phyloP scores from a whole-genome alignment of 495 filamentous ascomycete genomes.

The Recurvomyces mirabilis region DNA sequence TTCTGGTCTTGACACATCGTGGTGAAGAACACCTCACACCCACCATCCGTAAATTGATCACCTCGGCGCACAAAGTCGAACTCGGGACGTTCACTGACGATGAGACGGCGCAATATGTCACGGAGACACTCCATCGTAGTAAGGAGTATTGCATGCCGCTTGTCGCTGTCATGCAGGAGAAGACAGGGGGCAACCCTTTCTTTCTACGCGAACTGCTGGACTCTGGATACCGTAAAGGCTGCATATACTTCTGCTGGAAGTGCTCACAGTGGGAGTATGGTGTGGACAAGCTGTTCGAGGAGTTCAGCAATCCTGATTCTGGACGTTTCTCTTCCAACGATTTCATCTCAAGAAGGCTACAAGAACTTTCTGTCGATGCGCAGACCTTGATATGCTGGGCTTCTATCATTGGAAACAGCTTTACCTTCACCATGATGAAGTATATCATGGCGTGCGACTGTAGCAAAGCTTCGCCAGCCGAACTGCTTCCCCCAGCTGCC shows the following conservation, averaged over 20 bases:
- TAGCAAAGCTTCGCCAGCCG: constrained; percentile 7
- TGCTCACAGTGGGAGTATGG: constrained; percentile 71
- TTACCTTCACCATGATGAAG: constrained; percentile 72
- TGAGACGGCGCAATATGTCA: constrained; percentile 65
- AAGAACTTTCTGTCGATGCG: constrained; percentile 59
- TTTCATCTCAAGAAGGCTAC: constrained; percentile 64
- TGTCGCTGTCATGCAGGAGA: constrained; percentile 67
- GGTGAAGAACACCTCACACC: constrained; percentile 36
- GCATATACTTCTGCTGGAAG: constrained; percentile 74
- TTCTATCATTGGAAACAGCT: constrained; percentile 62
- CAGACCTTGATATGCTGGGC: constrained; percentile 80
- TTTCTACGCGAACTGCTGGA: constrained; percentile 87
- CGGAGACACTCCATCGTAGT: constrained; percentile 55
- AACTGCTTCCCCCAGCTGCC: constrained; percentile 19
- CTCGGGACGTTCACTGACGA: constrained; percentile 60
- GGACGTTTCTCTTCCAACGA: constrained; percentile 67
- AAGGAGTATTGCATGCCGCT: constrained; percentile 50
- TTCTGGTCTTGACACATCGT: constrained; percentile 59
- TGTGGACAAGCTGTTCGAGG: constrained; percentile 67
- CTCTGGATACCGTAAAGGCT: constrained; percentile 70
- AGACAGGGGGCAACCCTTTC: constrained; percentile 73
- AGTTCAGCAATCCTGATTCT: constrained; percentile 65
- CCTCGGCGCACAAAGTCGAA: constrained; percentile 45
- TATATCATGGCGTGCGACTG: constrained; percentile 53
- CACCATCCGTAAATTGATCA: constrained; percentile 21